Base-by-base conservation (phyloP, 140 eudicot species). In the Erigeron philadelphicus region DNA sequence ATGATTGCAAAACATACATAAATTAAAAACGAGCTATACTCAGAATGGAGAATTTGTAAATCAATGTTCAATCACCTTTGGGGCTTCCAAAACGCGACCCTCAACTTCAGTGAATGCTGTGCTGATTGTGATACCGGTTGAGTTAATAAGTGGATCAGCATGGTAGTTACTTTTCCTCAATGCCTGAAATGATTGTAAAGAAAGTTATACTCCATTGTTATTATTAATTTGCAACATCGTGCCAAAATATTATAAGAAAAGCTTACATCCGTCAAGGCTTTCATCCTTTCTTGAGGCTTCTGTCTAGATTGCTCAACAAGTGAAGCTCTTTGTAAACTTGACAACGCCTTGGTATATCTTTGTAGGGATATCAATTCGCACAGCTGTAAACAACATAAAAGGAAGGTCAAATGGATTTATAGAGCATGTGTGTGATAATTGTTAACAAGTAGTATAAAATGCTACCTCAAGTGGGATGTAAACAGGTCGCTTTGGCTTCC, bases 241-340 rank as follows among this genome's bases (percentile, higher is more conserved):
- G 31, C n/a, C 8, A 61, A 9, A 8, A 31, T 58, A 45, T 54
- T 50, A n/a, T 5, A 15, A 41, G 50, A 60, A 50, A 55, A 21
- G 62, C 80, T 68, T 77, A 90, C 97, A 68, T 81, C 78, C 4
- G 69, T 77, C 77, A 90, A 81, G 0, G 82, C 81, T 1, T 68
- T 66, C 93, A 84, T 83, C 49, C 95, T 74, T 12, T 90, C 96
- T 61, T 78, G 84, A 0, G 97, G 95, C 75, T 87, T 90, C 25
- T 87, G 93, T 15, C 97, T 78, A 1, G 97, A 90, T 50, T 90
- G 83, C 78, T 90, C 94, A 41, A 85, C 95, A 64, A 90, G 72
- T 2, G 87, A 77, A 16, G 90, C 75, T 53, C 95, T 61, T 72
- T 90, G 97, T 48, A 81, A 61, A 8, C 50, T 79, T 6, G 95